Conservation (phyloP, 345 rosid genomes). For the Populus nigra region DNA sequence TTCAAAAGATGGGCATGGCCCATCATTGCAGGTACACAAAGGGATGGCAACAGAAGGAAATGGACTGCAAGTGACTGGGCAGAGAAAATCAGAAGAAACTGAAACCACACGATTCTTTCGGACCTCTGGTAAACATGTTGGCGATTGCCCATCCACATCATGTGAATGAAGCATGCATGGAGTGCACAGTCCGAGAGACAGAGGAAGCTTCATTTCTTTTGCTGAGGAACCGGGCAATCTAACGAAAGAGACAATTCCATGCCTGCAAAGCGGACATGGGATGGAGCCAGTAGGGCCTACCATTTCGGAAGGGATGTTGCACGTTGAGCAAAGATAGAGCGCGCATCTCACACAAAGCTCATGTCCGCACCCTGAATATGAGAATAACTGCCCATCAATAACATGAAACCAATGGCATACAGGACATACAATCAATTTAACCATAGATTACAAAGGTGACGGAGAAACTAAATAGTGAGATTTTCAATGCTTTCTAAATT, state of each 20-base stretch:
- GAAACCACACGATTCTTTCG: conserved; percentile 68
- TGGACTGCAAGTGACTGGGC: conserved; percentile 93
- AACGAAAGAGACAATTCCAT: conserved; percentile 66
- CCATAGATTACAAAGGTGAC: not conserved
- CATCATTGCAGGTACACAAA: conserved; percentile 79
- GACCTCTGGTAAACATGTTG: conserved; percentile 53
- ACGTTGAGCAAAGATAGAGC: conserved; percentile 84
- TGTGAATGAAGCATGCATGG: conserved; percentile 87
- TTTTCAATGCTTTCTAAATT: not conserved
- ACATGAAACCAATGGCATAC: conserved; percentile 1
- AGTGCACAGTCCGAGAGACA: conserved; percentile 81
- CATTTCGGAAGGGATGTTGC: conserved; percentile 61
- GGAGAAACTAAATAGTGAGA: not conserved
- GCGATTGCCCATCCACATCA: conserved; percentile 53
- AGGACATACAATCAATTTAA: not conserved
- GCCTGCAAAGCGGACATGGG: conserved; percentile 97
- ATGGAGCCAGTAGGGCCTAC: conserved; percentile 76
- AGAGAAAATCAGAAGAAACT: conserved; percentile 76
- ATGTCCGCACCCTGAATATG: conserved; percentile 78
- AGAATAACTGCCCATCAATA: conserved; percentile 1
- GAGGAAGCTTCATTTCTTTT: conserved; percentile 58
- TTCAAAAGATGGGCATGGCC: conserved; percentile 79
- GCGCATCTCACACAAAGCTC: conserved; percentile 94
- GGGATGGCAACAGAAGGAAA: conserved; percentile 89
- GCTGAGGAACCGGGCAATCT: conserved; percentile 65